A percentile compares a stretch with the other conserved stretches of the same genome.
Conservation (phyloP, 768 basidiomycete genomes). For the Nidularia sp. region DNA sequence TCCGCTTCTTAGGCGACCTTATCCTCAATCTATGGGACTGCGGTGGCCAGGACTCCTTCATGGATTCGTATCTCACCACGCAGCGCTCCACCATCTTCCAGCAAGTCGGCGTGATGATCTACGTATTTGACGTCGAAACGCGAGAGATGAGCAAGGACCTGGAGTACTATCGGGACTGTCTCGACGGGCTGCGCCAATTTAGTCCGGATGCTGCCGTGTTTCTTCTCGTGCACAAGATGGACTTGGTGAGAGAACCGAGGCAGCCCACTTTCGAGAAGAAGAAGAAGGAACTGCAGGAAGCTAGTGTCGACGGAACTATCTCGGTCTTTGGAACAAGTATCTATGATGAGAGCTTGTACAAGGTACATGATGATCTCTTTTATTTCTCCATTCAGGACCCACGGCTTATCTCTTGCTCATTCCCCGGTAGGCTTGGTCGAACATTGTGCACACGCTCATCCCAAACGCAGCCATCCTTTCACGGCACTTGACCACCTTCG, state of each 20-base stretch:
- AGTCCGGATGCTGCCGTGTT: conserved; percentile 85
- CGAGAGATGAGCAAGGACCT: conserved; percentile 83
- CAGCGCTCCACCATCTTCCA: conserved; percentile 95
- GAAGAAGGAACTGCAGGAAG: conserved; percentile 66
- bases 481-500: conserved; percentile 82
- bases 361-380: conserved; percentile 39
- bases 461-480: conserved; percentile 91
- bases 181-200: conserved; percentile 74
- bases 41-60: conserved; percentile 96
- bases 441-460: conserved; percentile 93
- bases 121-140: conserved; percentile 95
- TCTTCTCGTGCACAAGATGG: conserved; percentile 97
- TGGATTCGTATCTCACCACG: conserved; percentile 92
- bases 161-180: conserved; percentile 88
- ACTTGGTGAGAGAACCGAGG: conserved; percentile 71
- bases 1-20: conserved; percentile 94
- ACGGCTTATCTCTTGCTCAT: conserved; percentile 2
- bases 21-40: conserved; percentile 98
- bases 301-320: conserved; percentile 55
- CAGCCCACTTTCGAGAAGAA: conserved; percentile 63
- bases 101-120: conserved; percentile 96
- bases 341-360: conserved; percentile 96
- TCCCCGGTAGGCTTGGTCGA: conserved; percentile 84
- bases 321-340: conserved; percentile 93
- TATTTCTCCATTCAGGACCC: conserved; percentile 1